Percentiles rank a stretch among this genome's conserved stretches.
Evolutionary conservation across 176 grass and related monocot species (phyloP).

Genomic region (Panicum miliaceum): DNA sequence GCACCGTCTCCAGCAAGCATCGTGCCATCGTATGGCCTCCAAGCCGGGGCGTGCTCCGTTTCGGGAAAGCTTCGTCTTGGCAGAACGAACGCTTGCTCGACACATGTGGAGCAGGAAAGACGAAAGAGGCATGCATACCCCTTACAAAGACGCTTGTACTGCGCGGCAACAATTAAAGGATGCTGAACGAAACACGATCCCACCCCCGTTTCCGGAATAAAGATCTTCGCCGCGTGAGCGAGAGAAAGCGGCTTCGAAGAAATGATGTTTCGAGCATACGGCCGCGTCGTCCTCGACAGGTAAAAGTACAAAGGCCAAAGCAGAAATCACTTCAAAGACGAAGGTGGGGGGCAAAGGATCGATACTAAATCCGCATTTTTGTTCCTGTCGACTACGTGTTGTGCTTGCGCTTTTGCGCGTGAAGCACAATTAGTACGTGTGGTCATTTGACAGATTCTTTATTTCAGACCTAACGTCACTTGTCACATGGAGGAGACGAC

Average conservation of each 20-base stretch:
- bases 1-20: neutral
- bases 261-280: neutral
- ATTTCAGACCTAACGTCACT: neutral
- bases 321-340: neutral
- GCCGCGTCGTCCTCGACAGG: neutral
- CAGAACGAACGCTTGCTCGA: neutral
- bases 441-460: neutral
- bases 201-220: neutral
- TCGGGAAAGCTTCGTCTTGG: conserved; percentile 7
- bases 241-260: neutral
- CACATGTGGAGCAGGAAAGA: conserved; percentile 7
- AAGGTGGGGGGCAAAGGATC: conserved; percentile 31
- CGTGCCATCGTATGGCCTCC: neutral
- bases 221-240: neutral
- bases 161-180: neutral
- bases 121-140: neutral
- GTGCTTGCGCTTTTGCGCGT: neutral
- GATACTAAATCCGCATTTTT: conserved; percentile 37
- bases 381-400: neutral
- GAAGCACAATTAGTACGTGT: conserved; percentile 28
- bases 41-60: neutral
- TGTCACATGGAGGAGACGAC: neutral
- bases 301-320: conserved; percentile 24
- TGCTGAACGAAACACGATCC: neutral
- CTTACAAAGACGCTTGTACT: conserved; percentile 11